Percentiles rank a stretch among this genome's conserved stretches.
Evolutionary conservation across 2,329 filamentous ascomycete genomes (phyloP).

Genomic region (Hypocreales sp.): DNA sequence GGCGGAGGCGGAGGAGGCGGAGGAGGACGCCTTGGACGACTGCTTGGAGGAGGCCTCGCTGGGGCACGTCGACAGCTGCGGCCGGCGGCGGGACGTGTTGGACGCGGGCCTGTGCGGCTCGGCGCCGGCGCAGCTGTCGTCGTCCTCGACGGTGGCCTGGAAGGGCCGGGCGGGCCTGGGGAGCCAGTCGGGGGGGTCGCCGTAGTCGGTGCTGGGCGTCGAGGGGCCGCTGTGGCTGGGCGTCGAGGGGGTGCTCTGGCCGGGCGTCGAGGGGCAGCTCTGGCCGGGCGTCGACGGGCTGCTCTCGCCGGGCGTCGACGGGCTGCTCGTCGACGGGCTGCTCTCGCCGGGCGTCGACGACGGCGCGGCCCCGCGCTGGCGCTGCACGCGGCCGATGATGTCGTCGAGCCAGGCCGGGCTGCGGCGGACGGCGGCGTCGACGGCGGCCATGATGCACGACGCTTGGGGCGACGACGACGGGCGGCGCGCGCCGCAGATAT

Average conservation of each 20-base stretch:
- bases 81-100: slow-evolving; percentile 1
- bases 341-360: too few relatives aligned
- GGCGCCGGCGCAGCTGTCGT: slow-evolving; percentile 1
- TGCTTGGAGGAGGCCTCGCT: neutral
- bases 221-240: slow-evolving; percentile 1
- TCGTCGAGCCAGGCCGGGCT: too few relatives aligned
- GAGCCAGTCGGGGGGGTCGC: slow-evolving; percentile 1
- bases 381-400: neutral
- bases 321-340: too few relatives aligned
- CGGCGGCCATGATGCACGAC: too few relatives aligned
- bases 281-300: too few relatives aligned
- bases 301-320: too few relatives aligned
- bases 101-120: neutral
- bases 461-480: too few relatives aligned
- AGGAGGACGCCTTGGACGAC: neutral
- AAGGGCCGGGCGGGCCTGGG: slow-evolving; percentile 3
- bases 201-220: slow-evolving; percentile 1
- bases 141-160: slow-evolving; percentile 9
- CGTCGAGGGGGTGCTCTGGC: neutral
- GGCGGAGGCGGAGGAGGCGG: neutral
- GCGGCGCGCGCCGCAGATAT: too few relatives aligned
- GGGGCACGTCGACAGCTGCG: neutral
- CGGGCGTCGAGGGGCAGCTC: too few relatives aligned
- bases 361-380: too few relatives aligned
- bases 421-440: too few relatives aligned